Base-by-base conservation (phyloP, 2,329 filamentous ascomycete species). In the Cordyceps tenuipes region DNA sequence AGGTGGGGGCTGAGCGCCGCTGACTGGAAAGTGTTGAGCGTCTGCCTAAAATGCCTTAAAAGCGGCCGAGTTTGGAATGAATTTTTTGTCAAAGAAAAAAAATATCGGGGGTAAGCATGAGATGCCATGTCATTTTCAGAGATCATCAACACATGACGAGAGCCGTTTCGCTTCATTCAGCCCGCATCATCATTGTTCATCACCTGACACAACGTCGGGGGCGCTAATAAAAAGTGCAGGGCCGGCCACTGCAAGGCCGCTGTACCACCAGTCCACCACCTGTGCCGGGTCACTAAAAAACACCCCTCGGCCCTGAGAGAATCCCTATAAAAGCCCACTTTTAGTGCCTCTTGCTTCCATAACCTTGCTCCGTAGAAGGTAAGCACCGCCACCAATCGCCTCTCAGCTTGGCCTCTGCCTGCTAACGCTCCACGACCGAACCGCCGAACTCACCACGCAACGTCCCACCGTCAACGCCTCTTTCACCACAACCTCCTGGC, bases 361-460 rank as follows among this genome's bases (percentile, higher is more conserved):
- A 50, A 39, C 56, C 47, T 3, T 3, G 23, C 4, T 3, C 23
- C 23, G 2, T 23, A 23, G 23, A n/a, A n/a, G n/a, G n/a, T n/a
- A n/a, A n/a, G 23, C 23, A 46, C 47, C 50, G 52, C 59, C 59
- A 61, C 59, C 47, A 61, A 51, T 61, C 52, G 47, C 26, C 52
- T 34, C 41, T 43, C 39, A 52, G 26, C 59, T 47, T 61, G 59
- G 47, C 52, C 46, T 61, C 36, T 61, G 52, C 52, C 51, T 29
- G 23, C 23, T 23, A 23, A 23, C 29, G 50, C 52, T 56, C n/a
- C 10, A 29, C 41, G 26, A 44, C 52, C 46, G 29, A 61, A 51
- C 53, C 46, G 43, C 43, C 52, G 50, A 21, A 56, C 39, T 59
- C 59, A 49, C 57, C 50, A 57, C 57, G 19, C 57, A 59, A 59